Conservation (phyloP, 345 rosid genomes). For the Abelmoschus esculentus region DNA sequence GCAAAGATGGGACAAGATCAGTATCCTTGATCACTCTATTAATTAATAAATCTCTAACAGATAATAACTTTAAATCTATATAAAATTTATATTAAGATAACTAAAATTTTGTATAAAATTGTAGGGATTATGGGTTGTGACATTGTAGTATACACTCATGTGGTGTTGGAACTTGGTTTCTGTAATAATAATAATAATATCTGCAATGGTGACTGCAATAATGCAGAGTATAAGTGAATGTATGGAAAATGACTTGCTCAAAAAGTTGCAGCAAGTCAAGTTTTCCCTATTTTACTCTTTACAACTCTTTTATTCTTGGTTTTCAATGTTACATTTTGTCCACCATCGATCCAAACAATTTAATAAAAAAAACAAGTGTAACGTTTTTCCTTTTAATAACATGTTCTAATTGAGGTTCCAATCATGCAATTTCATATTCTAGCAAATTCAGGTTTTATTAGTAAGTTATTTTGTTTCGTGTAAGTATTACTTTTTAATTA, state of each 20-base stretch:
- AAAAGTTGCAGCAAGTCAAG: slow-evolving; percentile 17
- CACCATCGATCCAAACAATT: slow-evolving; percentile 11
- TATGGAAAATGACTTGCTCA: slow-evolving; percentile 30
- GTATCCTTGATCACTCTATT: too few relatives aligned
- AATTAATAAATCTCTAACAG: too few relatives aligned
- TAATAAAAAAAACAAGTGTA: background rate
- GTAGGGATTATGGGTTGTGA: slow-evolving; percentile 11
- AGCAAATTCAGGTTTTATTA: too few relatives aligned
- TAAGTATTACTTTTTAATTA: too few relatives aligned
- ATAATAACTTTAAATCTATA: too few relatives aligned
- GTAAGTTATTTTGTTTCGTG: too few relatives aligned
- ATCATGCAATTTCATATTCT: too few relatives aligned
- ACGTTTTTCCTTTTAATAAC: background rate
- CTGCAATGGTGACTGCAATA: slow-evolving; percentile 12
- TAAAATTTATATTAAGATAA: too few relatives aligned
- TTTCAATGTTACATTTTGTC: slow-evolving; percentile 3
- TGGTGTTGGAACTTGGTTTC: slow-evolving; percentile 57
- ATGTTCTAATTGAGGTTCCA: too few relatives aligned
- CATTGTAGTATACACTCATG: slow-evolving; percentile 11
- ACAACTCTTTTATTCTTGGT: background rate
- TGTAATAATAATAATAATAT: slow-evolving; percentile 16
- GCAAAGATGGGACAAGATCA: too few relatives aligned
- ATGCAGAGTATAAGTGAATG: slow-evolving; percentile 29
- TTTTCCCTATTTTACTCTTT: slow-evolving; percentile 14
- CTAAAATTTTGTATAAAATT: too few relatives aligned